These are phyloP conservation scores for Cardamine occulta DNA, from an alignment of 345 rosid species.

Conservation along the genomic window DNA sequence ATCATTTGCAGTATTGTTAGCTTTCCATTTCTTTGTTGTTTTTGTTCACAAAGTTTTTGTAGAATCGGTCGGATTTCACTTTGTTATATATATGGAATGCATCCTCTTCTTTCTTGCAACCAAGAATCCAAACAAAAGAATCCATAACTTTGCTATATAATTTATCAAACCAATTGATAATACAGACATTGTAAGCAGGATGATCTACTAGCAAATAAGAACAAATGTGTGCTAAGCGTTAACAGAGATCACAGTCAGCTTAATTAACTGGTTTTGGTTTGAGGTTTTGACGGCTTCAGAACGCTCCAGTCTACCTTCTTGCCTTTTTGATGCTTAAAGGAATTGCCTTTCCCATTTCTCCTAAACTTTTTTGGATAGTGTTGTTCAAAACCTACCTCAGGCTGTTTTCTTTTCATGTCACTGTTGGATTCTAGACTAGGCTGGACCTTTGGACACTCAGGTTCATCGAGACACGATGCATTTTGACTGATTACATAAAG, in stretches of 20 bases:
- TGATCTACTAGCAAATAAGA: conserved; percentile 13
- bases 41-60: conserved; percentile 6
- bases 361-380: conserved; percentile 50
- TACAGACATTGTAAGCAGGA: no score
- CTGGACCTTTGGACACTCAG: conserved; percentile 42
- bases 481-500: conserved; percentile 49
- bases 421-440: conserved; percentile 39
- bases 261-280: conserved; percentile 36
- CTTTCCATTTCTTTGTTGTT: conserved; percentile 8
- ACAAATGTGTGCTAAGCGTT: not conserved
- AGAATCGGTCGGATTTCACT: conserved; percentile 14
- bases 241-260: conserved; percentile 1
- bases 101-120: conserved; percentile 7
- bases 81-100: conserved; percentile 8
- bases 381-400: conserved; percentile 46
- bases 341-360: conserved; percentile 46
- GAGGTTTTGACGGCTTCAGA: conserved; percentile 55
- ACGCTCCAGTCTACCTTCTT: conserved; percentile 66
- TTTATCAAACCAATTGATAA: not conserved
- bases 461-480: conserved; percentile 44
- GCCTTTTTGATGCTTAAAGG: conserved; percentile 51
- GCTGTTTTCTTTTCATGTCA: conserved; percentile 66
- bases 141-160: conserved; percentile 4
- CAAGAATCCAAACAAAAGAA: not conserved
- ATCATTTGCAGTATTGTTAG: conserved; percentile 7